Percentiles rank a stretch among this genome's conserved stretches.
Evolutionary conservation across 805 yeast genomes (phyloP).

Genomic region (Ogataea minuta): DNA sequence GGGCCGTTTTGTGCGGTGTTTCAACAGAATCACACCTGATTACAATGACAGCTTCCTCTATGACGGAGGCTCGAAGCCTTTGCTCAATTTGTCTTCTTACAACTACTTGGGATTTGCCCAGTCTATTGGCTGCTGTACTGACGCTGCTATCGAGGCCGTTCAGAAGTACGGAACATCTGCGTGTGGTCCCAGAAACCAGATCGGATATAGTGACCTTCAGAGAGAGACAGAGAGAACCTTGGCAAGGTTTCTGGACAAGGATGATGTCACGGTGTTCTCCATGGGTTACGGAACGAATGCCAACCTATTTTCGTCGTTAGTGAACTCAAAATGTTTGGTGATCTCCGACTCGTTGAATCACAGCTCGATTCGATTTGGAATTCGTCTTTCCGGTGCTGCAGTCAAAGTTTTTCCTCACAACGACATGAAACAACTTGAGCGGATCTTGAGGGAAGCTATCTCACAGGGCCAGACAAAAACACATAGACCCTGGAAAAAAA

Average conservation of each 20-base stretch:
- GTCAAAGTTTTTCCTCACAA: constrained; percentile 92
- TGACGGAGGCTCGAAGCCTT: constrained; percentile 72
- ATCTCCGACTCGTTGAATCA: constrained; percentile 94
- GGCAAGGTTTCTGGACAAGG: constrained; percentile 88
- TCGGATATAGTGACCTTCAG: constrained; percentile 79
- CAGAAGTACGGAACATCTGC: constrained; percentile 73
- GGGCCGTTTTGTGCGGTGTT: constrained; percentile 82
- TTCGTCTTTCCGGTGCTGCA: constrained; percentile 87
- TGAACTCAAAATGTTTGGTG: constrained; percentile 84
- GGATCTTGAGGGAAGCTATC: constrained; percentile 75
- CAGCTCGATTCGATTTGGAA: constrained; percentile 93
- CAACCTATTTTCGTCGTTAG: constrained; percentile 74
- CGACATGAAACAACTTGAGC: constrained; percentile 79
- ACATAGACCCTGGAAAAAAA: constrained; percentile 94
- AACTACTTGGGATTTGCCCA: constrained; percentile 97
- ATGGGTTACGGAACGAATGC: constrained; percentile 98
- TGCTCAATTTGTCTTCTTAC: constrained; percentile 85
- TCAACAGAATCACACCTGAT: constrained; percentile 71
- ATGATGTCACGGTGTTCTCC: constrained; percentile 78
- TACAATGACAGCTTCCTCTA: constrained; percentile 64
- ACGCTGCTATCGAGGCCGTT: constrained; percentile 61
- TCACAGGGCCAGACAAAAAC: constrained; percentile 93
- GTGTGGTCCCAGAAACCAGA: constrained; percentile 70
- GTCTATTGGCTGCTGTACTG: constrained; percentile 88
- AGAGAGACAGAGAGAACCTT: constrained; percentile 67